Percentiles rank a stretch among this genome's conserved stretches.
phyloP scores from a whole-genome alignment of 164 flowering plant genomes.

The Berberis thunbergii region DNA sequence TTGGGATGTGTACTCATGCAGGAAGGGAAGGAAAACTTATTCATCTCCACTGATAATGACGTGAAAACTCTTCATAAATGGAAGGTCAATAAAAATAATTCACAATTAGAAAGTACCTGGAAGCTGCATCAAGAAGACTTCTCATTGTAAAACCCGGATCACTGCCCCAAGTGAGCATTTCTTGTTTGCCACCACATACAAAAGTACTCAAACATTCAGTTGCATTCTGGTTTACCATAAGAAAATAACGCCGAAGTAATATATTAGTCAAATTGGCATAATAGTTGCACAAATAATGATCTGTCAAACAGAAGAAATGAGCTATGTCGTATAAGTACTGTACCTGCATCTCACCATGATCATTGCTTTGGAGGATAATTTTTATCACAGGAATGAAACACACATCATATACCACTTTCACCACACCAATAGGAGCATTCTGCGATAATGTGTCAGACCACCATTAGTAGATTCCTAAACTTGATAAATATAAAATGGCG shows the following conservation, averaged over 20 bases:
- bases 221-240: constrained; percentile 57
- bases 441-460: constrained; percentile 24
- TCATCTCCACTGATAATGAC: too few species aligned
- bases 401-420: constrained; percentile 60
- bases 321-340: background rate
- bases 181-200: constrained; percentile 62
- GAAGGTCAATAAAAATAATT: background rate
- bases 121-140: constrained; percentile 85
- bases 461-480: constrained; percentile 10
- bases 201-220: constrained; percentile 89
- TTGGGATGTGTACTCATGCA: too few species aligned
- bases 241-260: background rate
- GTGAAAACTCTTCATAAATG: background rate
- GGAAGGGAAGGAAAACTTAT: too few species aligned
- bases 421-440: constrained; percentile 78
- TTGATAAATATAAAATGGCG: background rate
- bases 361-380: constrained; percentile 69
- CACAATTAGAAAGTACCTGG: constrained; percentile 44
- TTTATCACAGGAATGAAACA: constrained; percentile 64
- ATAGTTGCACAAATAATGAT: background rate
- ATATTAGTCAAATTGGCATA: background rate
- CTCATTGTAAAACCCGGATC: constrained; percentile 73
- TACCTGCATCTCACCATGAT: constrained; percentile 93
- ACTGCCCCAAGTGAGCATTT: constrained; percentile 72
- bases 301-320: constrained; percentile 1